Percentiles rank a stretch among this genome's conserved stretches.
Evolutionary conservation across 176 grass and related monocot species (phyloP).

Genomic region (Dactylis glomerata): DNA sequence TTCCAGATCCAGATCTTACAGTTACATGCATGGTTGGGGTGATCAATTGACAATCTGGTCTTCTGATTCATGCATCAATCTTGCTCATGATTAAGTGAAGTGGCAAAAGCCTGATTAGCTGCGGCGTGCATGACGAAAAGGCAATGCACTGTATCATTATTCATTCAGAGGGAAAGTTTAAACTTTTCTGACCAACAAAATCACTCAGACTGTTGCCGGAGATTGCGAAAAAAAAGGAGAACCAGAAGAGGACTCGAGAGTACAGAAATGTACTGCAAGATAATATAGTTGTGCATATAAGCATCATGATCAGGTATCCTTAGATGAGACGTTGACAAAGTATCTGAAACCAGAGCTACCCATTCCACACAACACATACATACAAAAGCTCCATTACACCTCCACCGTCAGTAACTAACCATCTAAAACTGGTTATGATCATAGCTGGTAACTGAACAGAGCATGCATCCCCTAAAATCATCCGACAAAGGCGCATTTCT

Average conservation of each 20-base stretch:
- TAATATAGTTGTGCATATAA: not conserved
- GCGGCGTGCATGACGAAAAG: conserved; percentile 32
- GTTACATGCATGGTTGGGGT: not conserved
- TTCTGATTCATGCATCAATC: conserved; percentile 26
- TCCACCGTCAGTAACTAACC: not conserved
- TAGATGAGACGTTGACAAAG: not conserved
- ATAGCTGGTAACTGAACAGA: no score
- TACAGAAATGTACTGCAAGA: not conserved
- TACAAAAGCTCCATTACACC: conserved; percentile 4
- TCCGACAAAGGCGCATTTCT: not conserved
- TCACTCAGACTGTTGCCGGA: not conserved
- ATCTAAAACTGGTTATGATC: no score
- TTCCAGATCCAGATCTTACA: conserved; percentile 41
- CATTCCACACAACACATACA: not conserved
- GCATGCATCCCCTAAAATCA: no score
- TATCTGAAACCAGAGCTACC: conserved; percentile 7
- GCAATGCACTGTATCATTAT: conserved; percentile 32
- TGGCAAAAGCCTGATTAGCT: conserved; percentile 48
- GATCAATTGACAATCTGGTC: conserved; percentile 1
- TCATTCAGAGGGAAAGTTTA: conserved; percentile 18
- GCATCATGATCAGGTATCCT: not conserved
- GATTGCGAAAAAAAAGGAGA: not conserved
- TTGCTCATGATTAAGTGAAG: conserved; percentile 37
- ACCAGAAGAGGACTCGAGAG: not conserved
- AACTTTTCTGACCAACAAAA: conserved; percentile 5